Evolutionary conservation across 768 basidiomycete genomes (phyloP).

Genomic region (Serpula lacrymans): DNA sequence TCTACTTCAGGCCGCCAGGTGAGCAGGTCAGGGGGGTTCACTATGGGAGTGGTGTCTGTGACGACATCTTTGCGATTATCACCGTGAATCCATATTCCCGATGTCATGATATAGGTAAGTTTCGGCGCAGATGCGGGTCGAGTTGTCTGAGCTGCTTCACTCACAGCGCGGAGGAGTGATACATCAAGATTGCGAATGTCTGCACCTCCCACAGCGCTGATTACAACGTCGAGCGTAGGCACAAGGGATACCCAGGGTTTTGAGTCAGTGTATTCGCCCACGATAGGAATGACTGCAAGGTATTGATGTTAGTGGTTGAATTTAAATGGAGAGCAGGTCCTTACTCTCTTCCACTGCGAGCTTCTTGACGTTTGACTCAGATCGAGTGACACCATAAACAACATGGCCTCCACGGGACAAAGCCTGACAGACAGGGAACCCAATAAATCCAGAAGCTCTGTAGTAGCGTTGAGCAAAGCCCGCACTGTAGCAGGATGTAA

Average conservation of each 20-base stretch:
- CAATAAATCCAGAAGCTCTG: constrained; percentile 45
- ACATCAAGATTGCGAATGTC: constrained; percentile 16
- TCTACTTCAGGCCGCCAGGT: constrained; percentile 34
- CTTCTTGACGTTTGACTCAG: constrained; percentile 26
- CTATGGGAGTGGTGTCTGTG: constrained; percentile 33
- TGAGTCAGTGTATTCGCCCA: constrained; percentile 20
- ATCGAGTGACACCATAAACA: constrained; percentile 44
- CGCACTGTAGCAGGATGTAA: background rate
- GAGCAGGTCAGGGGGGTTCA: constrained; percentile 19
- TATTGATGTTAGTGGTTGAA: background rate
- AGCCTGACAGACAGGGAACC: constrained; percentile 40
- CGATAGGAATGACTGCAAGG: constrained; percentile 34
- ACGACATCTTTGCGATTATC: constrained; percentile 30
- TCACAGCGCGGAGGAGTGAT: constrained; percentile 20
- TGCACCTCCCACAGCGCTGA: constrained; percentile 27
- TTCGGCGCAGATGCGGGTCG: constrained; percentile 33
- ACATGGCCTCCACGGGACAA: constrained; percentile 43
- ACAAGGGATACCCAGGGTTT: constrained; percentile 25
- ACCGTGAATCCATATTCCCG: constrained; percentile 43
- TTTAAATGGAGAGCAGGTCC: constrained; percentile 1
- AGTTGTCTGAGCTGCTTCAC: constrained; percentile 17
- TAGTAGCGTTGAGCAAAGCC: background rate
- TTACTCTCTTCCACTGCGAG: constrained; percentile 41
- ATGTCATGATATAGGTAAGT: constrained; percentile 43
- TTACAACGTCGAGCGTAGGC: constrained; percentile 30